Conservation (phyloP, 2,329 filamentous ascomycete genomes). For the Pseudohalonectria lignicola region DNA sequence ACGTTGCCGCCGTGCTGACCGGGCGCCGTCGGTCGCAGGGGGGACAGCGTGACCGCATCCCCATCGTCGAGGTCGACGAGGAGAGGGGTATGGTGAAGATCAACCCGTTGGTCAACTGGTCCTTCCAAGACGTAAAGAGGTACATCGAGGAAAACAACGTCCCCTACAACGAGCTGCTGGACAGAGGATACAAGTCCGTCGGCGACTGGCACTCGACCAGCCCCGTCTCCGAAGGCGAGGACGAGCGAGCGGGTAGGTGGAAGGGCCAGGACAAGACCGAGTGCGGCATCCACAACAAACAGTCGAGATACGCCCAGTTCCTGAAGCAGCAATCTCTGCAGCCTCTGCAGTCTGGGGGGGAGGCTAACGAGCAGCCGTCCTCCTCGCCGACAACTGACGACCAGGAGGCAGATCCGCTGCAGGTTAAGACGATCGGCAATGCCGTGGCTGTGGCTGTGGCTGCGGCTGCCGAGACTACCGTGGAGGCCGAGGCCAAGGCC, state of each 20-base stretch:
- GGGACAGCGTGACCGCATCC: constrained; percentile 79
- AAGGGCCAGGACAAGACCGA: constrained; percentile 94
- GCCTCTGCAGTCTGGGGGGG: too few species aligned
- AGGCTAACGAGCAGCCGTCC: too few species aligned
- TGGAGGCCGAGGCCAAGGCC: background rate
- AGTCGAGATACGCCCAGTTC: constrained; percentile 84
- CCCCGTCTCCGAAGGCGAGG: constrained; percentile 81
- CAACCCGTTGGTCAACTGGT: constrained; percentile 94
- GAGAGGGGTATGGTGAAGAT: constrained; percentile 91
- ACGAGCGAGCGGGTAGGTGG: constrained; percentile 93
- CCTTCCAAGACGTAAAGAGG: constrained; percentile 75
- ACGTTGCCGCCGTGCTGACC: constrained; percentile 83
- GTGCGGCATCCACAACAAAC: constrained; percentile 98
- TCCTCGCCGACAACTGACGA: too few species aligned
- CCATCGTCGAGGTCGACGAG: constrained; percentile 82
- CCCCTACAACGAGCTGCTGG: constrained; percentile 85
- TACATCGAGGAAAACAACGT: constrained; percentile 83
- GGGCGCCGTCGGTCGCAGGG: constrained; percentile 88
- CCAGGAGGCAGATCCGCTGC: background rate
- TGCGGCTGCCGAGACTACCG: background rate
- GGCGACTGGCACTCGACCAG: constrained; percentile 97
- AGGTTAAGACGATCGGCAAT: too few species aligned
- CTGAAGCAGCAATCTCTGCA: constrained; percentile 34
- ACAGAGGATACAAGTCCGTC: constrained; percentile 93
- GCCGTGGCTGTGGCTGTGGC: too few species aligned